Conservation (phyloP, 73 alveolate species). For the Tetrahymena borealis region DNA sequence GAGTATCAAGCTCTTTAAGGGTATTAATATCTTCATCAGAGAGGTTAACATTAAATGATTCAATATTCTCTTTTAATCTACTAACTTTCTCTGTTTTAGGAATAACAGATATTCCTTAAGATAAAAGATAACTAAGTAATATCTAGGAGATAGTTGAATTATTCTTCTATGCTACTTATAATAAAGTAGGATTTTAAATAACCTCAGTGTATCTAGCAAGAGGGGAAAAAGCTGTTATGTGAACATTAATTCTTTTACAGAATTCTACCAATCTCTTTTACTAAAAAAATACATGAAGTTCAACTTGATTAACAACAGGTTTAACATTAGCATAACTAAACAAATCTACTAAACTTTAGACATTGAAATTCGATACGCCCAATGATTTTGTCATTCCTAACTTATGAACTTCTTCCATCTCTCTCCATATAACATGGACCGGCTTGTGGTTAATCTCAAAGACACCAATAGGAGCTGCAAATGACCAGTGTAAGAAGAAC, state of each 20-base stretch:
- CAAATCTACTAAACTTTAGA: conserved; percentile 46
- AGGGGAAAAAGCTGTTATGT: conserved; percentile 51
- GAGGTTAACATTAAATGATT: conserved; percentile 47
- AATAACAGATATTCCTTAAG: conserved; percentile 53
- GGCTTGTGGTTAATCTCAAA: conserved; percentile 2
- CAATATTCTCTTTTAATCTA: conserved; percentile 43
- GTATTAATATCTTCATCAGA: conserved; percentile 22
- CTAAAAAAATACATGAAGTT: conserved; percentile 58
- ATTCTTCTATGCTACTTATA: conserved; percentile 41
- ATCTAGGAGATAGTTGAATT: conserved; percentile 47
- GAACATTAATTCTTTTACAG: conserved; percentile 15
- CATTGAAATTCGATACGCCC: conserved; percentile 69
- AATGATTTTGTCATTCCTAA: conserved; percentile 52
- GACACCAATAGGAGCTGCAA: neutral
- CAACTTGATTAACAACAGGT: conserved; percentile 70
- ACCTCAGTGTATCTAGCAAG: conserved; percentile 17
- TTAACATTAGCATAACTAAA: conserved; percentile 49
- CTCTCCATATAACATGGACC: conserved; percentile 50
- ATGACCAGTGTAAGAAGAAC: conserved; percentile 60
- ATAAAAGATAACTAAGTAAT: conserved; percentile 46
- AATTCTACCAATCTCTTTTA: conserved; percentile 28
- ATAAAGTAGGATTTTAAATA: conserved; percentile 10
- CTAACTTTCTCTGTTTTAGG: conserved; percentile 52
- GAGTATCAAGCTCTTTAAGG: neutral
- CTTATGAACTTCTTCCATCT: conserved; percentile 56